Evolutionary conservation across 352 stramenopile species (phyloP).

Genomic region (Globisporangium barbulae): DNA sequence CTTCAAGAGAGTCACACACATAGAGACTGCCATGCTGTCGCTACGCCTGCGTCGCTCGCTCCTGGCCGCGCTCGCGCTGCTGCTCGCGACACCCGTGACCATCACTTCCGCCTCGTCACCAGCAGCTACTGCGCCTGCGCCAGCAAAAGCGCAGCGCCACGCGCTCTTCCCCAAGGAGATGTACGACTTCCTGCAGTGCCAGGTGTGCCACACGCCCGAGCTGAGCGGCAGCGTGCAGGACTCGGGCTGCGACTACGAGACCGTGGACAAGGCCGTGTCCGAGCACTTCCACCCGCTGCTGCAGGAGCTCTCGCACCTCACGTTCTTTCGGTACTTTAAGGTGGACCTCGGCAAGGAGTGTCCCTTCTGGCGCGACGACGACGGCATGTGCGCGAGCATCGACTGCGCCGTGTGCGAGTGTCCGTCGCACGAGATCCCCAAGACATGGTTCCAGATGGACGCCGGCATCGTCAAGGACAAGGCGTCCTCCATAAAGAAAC

Average conservation of each 20-base stretch:
- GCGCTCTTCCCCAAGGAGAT: conserved; percentile 61
- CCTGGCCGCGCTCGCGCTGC: not conserved
- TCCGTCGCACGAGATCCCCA: conserved; percentile 81
- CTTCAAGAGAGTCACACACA: not conserved
- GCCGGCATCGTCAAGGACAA: not conserved
- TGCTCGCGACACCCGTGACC: conserved; percentile 3
- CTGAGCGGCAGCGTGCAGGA: conserved; percentile 79
- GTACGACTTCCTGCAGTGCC: conserved; percentile 74
- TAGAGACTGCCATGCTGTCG: not conserved
- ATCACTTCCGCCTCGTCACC: not conserved
- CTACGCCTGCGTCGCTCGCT: conserved; percentile 8
- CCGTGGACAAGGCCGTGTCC: conserved; percentile 75
- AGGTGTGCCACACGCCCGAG: conserved; percentile 78
- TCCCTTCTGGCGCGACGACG: conserved; percentile 85
- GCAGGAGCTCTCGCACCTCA: conserved; percentile 68
- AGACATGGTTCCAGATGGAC: conserved; percentile 73
- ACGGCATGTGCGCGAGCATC: conserved; percentile 87
- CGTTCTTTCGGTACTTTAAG: conserved; percentile 94
- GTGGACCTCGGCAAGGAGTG: conserved; percentile 89
- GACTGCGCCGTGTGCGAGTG: conserved; percentile 91
- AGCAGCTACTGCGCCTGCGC: not conserved
- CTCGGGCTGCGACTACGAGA: conserved; percentile 84
- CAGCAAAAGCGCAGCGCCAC: conserved; percentile 10
- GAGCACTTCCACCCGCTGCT: conserved; percentile 83
- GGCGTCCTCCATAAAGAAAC: not conserved